Percentiles rank a stretch among this genome's conserved stretches.
These are phyloP conservation scores for Monosporascus sp. DNA, from an alignment of 2,329 filamentous ascomycete genomes.

Conservation along the genomic window DNA sequence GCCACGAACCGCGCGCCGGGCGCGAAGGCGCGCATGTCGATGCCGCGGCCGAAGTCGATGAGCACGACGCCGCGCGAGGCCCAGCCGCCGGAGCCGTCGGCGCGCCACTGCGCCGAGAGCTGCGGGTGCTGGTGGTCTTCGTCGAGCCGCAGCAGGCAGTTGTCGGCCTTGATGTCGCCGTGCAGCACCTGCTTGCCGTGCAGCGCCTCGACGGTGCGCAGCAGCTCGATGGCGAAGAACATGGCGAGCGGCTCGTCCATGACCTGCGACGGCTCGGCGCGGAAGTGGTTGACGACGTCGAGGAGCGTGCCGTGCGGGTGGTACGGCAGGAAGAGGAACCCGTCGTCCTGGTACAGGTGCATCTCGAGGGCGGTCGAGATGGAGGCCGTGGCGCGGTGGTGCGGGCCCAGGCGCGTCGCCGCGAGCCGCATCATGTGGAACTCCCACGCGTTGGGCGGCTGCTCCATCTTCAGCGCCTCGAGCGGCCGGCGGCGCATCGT, in stretches of 20 bases:
- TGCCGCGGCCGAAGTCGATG: conserved; percentile 91
- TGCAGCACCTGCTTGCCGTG: conserved; percentile 78
- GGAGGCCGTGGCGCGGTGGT: conserved; percentile 67
- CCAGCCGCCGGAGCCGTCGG: conserved; percentile 76
- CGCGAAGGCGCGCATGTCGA: conserved; percentile 84
- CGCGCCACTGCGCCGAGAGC: conserved; percentile 62
- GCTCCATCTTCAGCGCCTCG: conserved; percentile 93
- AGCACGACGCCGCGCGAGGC: conserved; percentile 71
- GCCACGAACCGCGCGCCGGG: conserved; percentile 81
- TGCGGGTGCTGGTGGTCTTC: conserved; percentile 29
- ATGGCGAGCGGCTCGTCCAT: conserved; percentile 91
- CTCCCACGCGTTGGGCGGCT: conserved; percentile 85
- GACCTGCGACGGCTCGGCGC: conserved; percentile 63
- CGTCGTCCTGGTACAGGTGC: conserved; percentile 86
- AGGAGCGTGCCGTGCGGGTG: conserved; percentile 86
- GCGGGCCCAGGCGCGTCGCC: conserved; percentile 68
- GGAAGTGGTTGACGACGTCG: conserved; percentile 87
- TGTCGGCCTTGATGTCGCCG: conserved; percentile 93
- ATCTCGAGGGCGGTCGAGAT: conserved; percentile 82
- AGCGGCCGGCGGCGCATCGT: conserved; percentile 51
- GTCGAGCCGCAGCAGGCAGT: conserved; percentile 84
- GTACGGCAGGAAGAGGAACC: conserved; percentile 82
- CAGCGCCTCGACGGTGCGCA: conserved; percentile 83
- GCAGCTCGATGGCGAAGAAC: conserved; percentile 90
- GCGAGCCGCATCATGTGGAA: conserved; percentile 91